Evolutionary conservation across 2,329 filamentous ascomycete genomes (phyloP).

Genomic region (Trichoderma gracile): DNA sequence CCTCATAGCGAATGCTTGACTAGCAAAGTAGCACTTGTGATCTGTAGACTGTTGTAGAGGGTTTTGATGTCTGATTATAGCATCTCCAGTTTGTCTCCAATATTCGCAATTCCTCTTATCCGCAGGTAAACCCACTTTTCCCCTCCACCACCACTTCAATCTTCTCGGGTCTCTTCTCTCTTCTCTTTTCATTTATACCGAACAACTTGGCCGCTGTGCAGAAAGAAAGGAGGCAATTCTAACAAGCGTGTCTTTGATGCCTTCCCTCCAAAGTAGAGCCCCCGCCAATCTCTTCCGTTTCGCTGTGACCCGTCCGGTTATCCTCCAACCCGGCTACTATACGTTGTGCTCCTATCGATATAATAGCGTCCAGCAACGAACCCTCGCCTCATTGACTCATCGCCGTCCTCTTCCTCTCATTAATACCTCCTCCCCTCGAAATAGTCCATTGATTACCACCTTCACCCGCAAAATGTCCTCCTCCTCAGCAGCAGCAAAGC

Average conservation of each 20-base stretch:
- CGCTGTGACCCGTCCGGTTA: neutral
- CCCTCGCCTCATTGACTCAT: neutral
- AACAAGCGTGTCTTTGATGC: constrained; percentile 13
- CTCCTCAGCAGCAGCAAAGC: constrained; percentile 70
- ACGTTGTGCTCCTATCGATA: neutral
- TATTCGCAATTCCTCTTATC: neutral
- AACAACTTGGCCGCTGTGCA: neutral
- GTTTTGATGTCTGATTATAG: neutral
- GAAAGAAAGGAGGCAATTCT: neutral
- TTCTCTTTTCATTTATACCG: neutral
- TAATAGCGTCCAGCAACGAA: neutral
- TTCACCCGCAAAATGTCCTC: constrained; percentile 47
- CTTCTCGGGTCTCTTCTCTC: neutral
- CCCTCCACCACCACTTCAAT: neutral
- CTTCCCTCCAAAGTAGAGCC: neutral
- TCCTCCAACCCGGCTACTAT: neutral
- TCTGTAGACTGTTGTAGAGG: too few relatives aligned
- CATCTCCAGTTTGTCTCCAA: neutral
- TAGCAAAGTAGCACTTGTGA: neutral
- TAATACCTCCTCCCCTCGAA: neutral
- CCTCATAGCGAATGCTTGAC: neutral
- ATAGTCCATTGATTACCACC: neutral
- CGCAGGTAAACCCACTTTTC: constrained; percentile 7
- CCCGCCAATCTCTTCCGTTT: neutral
- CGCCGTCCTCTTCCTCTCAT: neutral